phyloP scores from a whole-genome alignment of 1,139 yeast species.

The Zygosaccharomyces pseudobailii region DNA sequence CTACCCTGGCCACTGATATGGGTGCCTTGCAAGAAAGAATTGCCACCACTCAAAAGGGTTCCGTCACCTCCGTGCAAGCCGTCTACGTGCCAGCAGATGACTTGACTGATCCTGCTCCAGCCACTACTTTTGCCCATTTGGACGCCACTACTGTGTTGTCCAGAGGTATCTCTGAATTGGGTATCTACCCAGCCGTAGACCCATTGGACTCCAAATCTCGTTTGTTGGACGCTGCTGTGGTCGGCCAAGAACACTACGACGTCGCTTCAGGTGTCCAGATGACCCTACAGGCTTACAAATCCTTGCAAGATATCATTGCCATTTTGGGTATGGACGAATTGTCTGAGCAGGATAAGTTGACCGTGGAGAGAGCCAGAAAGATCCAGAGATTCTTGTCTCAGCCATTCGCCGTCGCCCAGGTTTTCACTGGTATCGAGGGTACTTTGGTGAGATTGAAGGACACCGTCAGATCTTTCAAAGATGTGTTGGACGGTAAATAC shows the following conservation, averaged over 20 bases:
- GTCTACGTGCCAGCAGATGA: slow-evolving; percentile 99
- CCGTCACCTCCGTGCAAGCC: slow-evolving; percentile 99
- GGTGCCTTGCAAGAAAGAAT: slow-evolving; percentile 99
- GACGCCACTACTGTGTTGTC: slow-evolving; percentile 99
- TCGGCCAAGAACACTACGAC: slow-evolving; percentile 97
- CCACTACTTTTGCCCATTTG: slow-evolving; percentile 99
- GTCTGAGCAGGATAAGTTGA: slow-evolving; percentile 96
- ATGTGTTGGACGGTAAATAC: slow-evolving; percentile 96
- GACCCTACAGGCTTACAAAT: slow-evolving; percentile 98
- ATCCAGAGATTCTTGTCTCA: slow-evolving; percentile 99
- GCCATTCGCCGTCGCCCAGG: slow-evolving; percentile 99
- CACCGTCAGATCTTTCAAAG: slow-evolving; percentile 91
- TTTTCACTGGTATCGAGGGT: slow-evolving; percentile 99
- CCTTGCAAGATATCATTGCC: slow-evolving; percentile 99
- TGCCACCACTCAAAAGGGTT: slow-evolving; percentile 99
- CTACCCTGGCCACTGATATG: slow-evolving; percentile 99
- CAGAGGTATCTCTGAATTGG: slow-evolving; percentile 99
- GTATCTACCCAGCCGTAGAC: slow-evolving; percentile 99
- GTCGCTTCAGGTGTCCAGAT: slow-evolving; percentile 95
- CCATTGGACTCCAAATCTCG: slow-evolving; percentile 99
- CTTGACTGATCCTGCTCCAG: slow-evolving; percentile 99
- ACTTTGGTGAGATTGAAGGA: slow-evolving; percentile 95
- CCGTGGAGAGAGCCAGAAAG: slow-evolving; percentile 99
- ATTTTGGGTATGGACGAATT: slow-evolving; percentile 99
- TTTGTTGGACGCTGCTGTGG: slow-evolving; percentile 94